Percentiles rank a stretch among this genome's conserved stretches.
Evolutionary conservation across 805 yeast genomes (phyloP).

Genomic region (Candida hispaniensis): DNA sequence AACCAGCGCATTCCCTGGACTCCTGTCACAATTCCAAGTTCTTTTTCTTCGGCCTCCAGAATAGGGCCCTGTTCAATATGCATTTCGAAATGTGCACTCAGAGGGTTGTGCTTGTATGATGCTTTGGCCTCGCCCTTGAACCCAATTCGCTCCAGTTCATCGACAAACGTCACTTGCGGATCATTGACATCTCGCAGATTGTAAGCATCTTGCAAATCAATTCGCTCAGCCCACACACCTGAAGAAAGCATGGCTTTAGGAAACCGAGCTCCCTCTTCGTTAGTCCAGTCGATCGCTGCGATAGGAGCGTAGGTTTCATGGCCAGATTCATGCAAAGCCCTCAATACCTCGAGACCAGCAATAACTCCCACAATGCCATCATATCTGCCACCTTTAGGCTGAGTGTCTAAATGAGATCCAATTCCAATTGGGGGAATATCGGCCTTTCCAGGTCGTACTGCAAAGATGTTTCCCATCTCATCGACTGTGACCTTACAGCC

Average conservation of each 20-base stretch:
- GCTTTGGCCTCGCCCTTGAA: conserved; percentile 46
- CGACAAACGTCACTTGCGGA: conserved; percentile 37
- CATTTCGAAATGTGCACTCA: conserved; percentile 61
- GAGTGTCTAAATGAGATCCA: conserved; percentile 68
- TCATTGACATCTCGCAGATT: conserved; percentile 45
- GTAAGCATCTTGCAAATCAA: conserved; percentile 40
- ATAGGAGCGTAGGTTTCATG: conserved; percentile 55
- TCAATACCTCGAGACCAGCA: conserved; percentile 53
- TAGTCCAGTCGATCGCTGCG: conserved; percentile 59
- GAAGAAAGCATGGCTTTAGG: conserved; percentile 60
- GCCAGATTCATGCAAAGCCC: conserved; percentile 51
- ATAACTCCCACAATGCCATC: conserved; percentile 65
- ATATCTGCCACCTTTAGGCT: conserved; percentile 68
- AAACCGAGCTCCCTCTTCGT: conserved; percentile 71
- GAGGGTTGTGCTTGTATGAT: conserved; percentile 39
- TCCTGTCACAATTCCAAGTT: conserved; percentile 55
- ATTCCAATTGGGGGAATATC: conserved; percentile 48
- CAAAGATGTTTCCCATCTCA: conserved; percentile 59
- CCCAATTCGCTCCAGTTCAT: conserved; percentile 51
- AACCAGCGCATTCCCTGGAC: conserved; percentile 61
- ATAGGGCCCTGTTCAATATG: conserved; percentile 75
- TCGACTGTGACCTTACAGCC: conserved; percentile 54
- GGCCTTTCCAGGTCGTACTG: conserved; percentile 46
- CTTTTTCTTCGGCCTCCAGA: conserved; percentile 43
- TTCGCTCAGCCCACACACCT: conserved; percentile 52